Conservation (phyloP, 2,329 filamentous ascomycete species). For the Ophiosphaerella korrae region DNA sequence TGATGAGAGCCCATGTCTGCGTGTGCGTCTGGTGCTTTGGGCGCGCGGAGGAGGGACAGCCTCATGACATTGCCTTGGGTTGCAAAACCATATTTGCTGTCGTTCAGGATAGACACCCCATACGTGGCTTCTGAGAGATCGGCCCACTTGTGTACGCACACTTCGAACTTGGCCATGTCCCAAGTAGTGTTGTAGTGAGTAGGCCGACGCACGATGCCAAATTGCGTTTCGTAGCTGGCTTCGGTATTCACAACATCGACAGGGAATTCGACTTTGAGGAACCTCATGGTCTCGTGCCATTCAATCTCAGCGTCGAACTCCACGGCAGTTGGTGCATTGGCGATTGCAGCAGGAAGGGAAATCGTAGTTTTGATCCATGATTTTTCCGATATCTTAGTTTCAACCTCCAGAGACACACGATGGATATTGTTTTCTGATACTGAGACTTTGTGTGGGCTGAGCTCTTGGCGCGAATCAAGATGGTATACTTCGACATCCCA, state of each 20-base stretch:
- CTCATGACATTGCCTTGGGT: conserved; percentile 89
- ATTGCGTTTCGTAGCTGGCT: conserved; percentile 94
- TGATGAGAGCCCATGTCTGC: conserved; percentile 91
- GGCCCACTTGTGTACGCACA: conserved; percentile 93
- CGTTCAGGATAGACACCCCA: conserved; percentile 90
- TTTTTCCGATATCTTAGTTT: conserved; percentile 84
- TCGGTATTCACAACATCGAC: conserved; percentile 90
- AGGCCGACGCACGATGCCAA: conserved; percentile 82
- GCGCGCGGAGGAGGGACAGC: conserved; percentile 80
- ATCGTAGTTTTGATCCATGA: conserved; percentile 88
- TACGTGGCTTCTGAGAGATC: conserved; percentile 88
- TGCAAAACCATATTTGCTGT: conserved; percentile 95
- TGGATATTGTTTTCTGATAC: conserved; percentile 75
- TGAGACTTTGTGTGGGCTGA: conserved; percentile 69
- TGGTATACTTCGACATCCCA: conserved; percentile 99
- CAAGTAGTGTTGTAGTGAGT: conserved; percentile 98
- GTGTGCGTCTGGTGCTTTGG: conserved; percentile 90
- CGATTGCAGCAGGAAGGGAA: conserved; percentile 72
- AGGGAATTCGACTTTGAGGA: conserved; percentile 98
- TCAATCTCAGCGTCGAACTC: conserved; percentile 87
- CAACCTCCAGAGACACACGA: conserved; percentile 79
- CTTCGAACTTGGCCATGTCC: conserved; percentile 98
- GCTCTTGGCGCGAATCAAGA: conserved; percentile 80
- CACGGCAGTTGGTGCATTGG: conserved; percentile 70
- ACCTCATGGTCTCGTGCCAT: conserved; percentile 96